Conservation (phyloP, 1,139 yeast species). For the Hansenula sp. region DNA sequence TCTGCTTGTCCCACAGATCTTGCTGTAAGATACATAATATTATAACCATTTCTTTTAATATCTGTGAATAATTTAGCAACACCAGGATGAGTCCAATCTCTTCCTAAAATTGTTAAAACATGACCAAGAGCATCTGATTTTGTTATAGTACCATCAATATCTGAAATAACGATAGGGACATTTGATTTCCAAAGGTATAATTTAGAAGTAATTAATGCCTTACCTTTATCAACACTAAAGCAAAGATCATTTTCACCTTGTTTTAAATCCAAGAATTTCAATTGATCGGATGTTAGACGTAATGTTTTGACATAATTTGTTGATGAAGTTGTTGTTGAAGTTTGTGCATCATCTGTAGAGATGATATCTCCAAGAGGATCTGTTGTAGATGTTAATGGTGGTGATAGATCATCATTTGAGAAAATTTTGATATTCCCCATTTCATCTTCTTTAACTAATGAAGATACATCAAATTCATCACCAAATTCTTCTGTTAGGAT, state of each 20-base stretch:
- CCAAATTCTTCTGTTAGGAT: conserved; percentile 70
- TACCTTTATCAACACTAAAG: conserved; percentile 80
- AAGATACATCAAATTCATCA: conserved; percentile 41
- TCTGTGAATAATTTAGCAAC: conserved; percentile 90
- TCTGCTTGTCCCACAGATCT: conserved; percentile 97
- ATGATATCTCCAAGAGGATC: conserved; percentile 7
- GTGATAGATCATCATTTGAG: conserved; percentile 30
- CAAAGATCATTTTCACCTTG: conserved; percentile 76
- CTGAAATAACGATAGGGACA: conserved; percentile 91
- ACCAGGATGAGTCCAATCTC: conserved; percentile 98
- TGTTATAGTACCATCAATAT: conserved; percentile 97
- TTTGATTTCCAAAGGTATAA: conserved; percentile 81
- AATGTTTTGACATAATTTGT: conserved; percentile 72
- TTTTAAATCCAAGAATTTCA: conserved; percentile 65
- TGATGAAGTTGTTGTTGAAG: conserved; percentile 10
- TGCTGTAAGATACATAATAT: conserved; percentile 89
- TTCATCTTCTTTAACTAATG: conserved; percentile 54
- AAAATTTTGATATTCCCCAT: conserved; percentile 72
- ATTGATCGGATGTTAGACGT: conserved; percentile 86
- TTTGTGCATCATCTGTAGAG: neutral
- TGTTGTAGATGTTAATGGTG: conserved; percentile 22
- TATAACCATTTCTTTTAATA: conserved; percentile 82
- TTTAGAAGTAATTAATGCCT: conserved; percentile 68
- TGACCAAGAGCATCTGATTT: conserved; percentile 98
- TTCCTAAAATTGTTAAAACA: conserved; percentile 86